Evolutionary conservation across 2,329 filamentous ascomycete species (phyloP), one percentile per base, ranked within the genome.

Genomic region (Ustulina deusta): DNA sequence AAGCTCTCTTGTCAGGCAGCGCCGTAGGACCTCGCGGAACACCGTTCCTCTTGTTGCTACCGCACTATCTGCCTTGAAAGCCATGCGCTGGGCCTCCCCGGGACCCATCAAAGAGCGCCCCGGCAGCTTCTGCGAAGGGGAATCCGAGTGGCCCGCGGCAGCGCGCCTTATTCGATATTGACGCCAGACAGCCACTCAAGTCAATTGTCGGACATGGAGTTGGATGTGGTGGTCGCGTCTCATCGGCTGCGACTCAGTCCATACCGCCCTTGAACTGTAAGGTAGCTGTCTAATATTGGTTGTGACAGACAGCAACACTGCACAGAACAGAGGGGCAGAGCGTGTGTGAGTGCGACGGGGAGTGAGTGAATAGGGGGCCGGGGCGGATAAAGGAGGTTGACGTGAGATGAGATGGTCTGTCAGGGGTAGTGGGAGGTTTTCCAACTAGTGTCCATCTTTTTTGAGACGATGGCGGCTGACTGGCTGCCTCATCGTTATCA

Each of bases 181-280:
- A 29, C 32, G 32, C 15, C 5, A 51, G 32, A 32, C 25, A 36
- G 20, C n/a, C 13, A 22, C 20, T 36, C 29, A 17, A 25, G 7
- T 38, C 52, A 44, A 44, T 46, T 34, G 36, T 62, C 36, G 34
- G 34, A 29, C 25, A 66, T 42, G 27, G 11, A 44, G 34, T 44
- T 40, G 22, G 56, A 25, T 32, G 25, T 25, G 10, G 29, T 13
- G 49, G 51, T 17, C 20, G 29, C 17, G 15, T 27, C 49, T 34
- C 27, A 10, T 42, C 46, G 27, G 38, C 55, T n/a, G 17, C 15
- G 6, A 42, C 40, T 32, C 40, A 36, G 11, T 42, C 34, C 11
- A 51, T 58, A 29, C 20, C n/a, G 22, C 11, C 17, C 20, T 25
- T 11, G 2, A 25, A 38, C n/a, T 36, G 27, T 32, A 48, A 54